These are phyloP conservation scores for Angomonas desouzai DNA, from an alignment of 208 protist genomes.

Conservation along the genomic window DNA sequence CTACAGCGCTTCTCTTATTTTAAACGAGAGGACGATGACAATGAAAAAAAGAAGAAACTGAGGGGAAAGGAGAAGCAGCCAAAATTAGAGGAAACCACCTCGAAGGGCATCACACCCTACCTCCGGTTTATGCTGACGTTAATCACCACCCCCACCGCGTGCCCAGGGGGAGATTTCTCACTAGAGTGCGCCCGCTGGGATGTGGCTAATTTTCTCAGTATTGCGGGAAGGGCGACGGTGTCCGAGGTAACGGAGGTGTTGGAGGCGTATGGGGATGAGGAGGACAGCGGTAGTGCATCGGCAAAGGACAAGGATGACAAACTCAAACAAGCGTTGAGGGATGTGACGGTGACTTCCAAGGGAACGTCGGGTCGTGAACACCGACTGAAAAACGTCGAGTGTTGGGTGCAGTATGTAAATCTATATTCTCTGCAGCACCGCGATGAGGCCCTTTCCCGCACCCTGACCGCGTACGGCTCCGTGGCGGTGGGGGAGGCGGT, in stretches of 20 bases:
- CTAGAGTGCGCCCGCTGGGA: constrained; percentile 18
- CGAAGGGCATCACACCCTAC: constrained; percentile 23
- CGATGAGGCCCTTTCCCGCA: not conserved
- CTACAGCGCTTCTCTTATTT: constrained; percentile 66
- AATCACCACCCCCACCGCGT: constrained; percentile 32
- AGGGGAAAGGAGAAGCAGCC: not conserved
- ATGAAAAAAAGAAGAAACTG: not conserved
- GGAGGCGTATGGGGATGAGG: constrained; percentile 8
- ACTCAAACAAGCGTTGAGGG: constrained; percentile 20
- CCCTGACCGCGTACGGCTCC: not conserved
- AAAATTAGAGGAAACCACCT: not conserved
- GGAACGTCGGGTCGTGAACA: constrained; percentile 27
- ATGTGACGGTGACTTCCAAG: constrained; percentile 33
- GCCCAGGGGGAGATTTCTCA: constrained; percentile 19
- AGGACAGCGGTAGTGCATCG: constrained; percentile 5
- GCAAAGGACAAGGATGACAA: not conserved
- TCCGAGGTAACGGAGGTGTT: constrained; percentile 13
- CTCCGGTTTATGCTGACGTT: constrained; percentile 67
- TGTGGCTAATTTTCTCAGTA: constrained; percentile 27
- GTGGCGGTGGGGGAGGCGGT: not conserved
- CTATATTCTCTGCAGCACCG: constrained; percentile 27
- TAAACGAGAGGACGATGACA: not conserved
- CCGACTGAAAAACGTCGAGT: constrained; percentile 36
- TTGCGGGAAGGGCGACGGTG: constrained; percentile 1
- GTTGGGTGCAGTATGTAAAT: constrained; percentile 42